These are phyloP conservation scores for Phytophthora cryptogea DNA, from an alignment of 352 stramenopile species.

Conservation along the genomic window DNA sequence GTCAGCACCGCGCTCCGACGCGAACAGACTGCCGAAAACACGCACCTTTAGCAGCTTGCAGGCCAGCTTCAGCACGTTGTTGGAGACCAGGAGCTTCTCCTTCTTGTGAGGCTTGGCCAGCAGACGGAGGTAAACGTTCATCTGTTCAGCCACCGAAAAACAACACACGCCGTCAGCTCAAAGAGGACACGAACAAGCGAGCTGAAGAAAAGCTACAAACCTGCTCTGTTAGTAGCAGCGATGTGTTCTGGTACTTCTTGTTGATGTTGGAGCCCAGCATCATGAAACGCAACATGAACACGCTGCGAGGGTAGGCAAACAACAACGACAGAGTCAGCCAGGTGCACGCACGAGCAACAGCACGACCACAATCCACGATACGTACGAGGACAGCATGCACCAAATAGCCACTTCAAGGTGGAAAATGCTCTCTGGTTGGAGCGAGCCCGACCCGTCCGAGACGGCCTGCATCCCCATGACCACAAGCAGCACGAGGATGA, in stretches of 20 bases:
- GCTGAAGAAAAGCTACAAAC: slow-evolving; percentile 34
- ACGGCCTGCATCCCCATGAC: slow-evolving; percentile 87
- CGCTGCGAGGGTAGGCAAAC: slow-evolving; percentile 38
- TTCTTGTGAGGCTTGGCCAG: slow-evolving; percentile 88
- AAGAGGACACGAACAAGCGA: background rate
- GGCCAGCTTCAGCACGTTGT: slow-evolving; percentile 91
- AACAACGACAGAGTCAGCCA: slow-evolving; percentile 13
- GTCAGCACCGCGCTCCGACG: slow-evolving; percentile 17
- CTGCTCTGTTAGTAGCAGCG: slow-evolving; percentile 90
- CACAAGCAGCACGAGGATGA: slow-evolving; percentile 84
- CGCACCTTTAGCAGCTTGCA: slow-evolving; percentile 89
- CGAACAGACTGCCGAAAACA: background rate
- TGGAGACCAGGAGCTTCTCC: slow-evolving; percentile 88
- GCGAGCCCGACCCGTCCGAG: slow-evolving; percentile 56
- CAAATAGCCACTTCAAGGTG: slow-evolving; percentile 89
- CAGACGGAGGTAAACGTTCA: slow-evolving; percentile 88
- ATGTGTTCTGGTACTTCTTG: slow-evolving; percentile 93
- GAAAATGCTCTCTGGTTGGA: slow-evolving; percentile 64
- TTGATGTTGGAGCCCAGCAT: slow-evolving; percentile 92
- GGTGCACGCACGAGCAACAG: slow-evolving; percentile 6
- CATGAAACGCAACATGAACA: slow-evolving; percentile 92
- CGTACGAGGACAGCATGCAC: slow-evolving; percentile 82
- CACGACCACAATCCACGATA: slow-evolving; percentile 6
- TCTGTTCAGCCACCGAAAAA: slow-evolving; percentile 40
- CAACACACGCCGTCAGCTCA: slow-evolving; percentile 14